These are phyloP conservation scores for Camellia lanceoleosa DNA, from an alignment of 148 eudicot species.

Conservation along the genomic window DNA sequence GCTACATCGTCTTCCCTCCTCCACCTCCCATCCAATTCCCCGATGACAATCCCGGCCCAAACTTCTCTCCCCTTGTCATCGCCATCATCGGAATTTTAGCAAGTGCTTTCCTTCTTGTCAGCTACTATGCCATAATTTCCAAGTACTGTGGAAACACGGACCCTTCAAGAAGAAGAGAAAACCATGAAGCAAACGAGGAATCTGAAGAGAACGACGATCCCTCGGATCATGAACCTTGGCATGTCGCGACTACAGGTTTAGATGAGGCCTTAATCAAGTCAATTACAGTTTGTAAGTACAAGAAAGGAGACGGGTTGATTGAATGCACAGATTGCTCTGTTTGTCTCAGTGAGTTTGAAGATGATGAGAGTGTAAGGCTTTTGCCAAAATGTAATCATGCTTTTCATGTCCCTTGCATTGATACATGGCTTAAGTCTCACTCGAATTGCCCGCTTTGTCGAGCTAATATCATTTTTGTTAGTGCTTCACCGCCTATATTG, in stretches of 20 bases:
- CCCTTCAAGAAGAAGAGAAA: slow-evolving; percentile 25
- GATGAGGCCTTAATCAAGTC: slow-evolving; percentile 64
- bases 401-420: slow-evolving; percentile 76
- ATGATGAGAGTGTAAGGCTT: slow-evolving; percentile 59
- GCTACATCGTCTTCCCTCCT: slow-evolving; percentile 58
- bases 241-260: slow-evolving; percentile 46
- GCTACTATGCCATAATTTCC: slow-evolving; percentile 73
- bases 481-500: slow-evolving; percentile 15
- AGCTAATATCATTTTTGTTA: slow-evolving; percentile 42
- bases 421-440: slow-evolving; percentile 81
- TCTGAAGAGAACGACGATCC: slow-evolving; percentile 29
- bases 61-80: slow-evolving; percentile 78
- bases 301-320: slow-evolving; percentile 45
- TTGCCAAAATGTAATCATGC: slow-evolving; percentile 85
- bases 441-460: slow-evolving; percentile 86
- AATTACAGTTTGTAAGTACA: slow-evolving; percentile 54
- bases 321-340: slow-evolving; percentile 57
- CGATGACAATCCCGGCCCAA: slow-evolving; percentile 27
- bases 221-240: slow-evolving; percentile 51
- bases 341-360: slow-evolving; percentile 68
- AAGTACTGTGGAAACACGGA: slow-evolving; percentile 45
- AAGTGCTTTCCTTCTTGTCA: slow-evolving; percentile 70
- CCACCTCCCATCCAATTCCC: slow-evolving; percentile 54
- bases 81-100: slow-evolving; percentile 69
- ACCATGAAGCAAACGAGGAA: slow-evolving; percentile 23